These are phyloP conservation scores for Talaromyces sp. DNA, from an alignment of 2,329 filamentous ascomycete genomes.

Conservation along the genomic window DNA sequence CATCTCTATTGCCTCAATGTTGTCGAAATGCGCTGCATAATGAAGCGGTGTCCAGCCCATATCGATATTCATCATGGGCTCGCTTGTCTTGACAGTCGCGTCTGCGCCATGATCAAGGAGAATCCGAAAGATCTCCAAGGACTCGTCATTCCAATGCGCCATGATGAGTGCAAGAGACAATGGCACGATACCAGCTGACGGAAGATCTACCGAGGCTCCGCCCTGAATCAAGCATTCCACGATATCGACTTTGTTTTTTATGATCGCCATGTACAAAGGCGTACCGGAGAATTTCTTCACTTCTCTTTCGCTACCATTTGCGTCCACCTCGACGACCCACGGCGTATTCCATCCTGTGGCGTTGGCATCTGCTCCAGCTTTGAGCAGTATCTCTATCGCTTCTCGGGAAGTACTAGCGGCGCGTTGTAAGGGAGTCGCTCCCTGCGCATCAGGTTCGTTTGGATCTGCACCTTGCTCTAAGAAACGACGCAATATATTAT, in stretches of 20 bases:
- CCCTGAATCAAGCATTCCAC: neutral
- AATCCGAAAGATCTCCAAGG: neutral
- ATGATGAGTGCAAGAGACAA: neutral
- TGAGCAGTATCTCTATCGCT: neutral
- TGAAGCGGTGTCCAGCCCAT: neutral
- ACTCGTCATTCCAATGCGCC: neutral
- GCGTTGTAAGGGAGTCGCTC: slow-evolving; percentile 1
- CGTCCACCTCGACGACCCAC: neutral
- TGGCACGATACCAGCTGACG: neutral
- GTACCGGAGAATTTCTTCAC: neutral
- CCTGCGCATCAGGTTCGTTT: neutral
- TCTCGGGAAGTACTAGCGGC: neutral
- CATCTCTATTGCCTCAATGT: neutral
- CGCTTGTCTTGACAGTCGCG: neutral
- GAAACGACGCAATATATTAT: neutral
- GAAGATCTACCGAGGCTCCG: neutral
- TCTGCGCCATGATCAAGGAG: slow-evolving; percentile 7
- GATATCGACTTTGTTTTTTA: neutral
- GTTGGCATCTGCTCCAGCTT: neutral
- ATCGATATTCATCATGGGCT: neutral
- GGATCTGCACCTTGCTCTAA: neutral
- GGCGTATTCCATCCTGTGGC: neutral
- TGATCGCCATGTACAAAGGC: neutral
- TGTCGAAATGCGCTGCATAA: neutral
- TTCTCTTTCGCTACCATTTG: neutral